A percentile compares a stretch with the other conserved stretches of the same genome.
Conservation (phyloP, 371 early-diverging fungal genomes). For the Capillidium rhysosporum region DNA sequence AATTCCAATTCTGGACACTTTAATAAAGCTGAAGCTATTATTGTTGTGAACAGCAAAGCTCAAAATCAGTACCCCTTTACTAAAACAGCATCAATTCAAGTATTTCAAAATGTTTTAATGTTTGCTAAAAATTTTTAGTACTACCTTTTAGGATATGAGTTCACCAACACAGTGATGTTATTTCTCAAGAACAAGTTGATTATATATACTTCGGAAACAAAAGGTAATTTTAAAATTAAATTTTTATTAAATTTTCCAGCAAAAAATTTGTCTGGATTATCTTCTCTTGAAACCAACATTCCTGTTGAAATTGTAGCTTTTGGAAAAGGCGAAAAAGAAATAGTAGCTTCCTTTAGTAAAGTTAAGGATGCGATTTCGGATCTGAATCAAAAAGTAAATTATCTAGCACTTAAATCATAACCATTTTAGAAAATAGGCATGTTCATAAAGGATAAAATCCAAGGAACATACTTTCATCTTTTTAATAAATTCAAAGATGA, state of each 20-base stretch:
- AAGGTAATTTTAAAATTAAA: constrained; percentile 8
- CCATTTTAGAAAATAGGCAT: constrained; percentile 39
- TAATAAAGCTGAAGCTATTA: not conserved
- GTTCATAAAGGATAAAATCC: constrained; percentile 51
- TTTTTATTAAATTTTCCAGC: not conserved
- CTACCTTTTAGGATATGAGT: too few relatives aligned
- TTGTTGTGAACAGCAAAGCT: not conserved
- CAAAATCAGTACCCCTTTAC: not conserved
- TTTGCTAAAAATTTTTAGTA: too few relatives aligned
- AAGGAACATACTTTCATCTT: constrained; percentile 57
- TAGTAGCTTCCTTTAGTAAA: constrained; percentile 22
- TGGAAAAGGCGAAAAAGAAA: constrained; percentile 13
- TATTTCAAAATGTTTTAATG: not conserved
- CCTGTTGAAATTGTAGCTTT: not conserved
- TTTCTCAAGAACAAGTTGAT: constrained; percentile 16
- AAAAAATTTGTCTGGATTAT: constrained; percentile 12
- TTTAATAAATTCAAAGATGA: constrained; percentile 43
- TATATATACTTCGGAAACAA: constrained; percentile 46
- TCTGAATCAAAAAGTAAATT: not conserved
- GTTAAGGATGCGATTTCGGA: constrained; percentile 10
- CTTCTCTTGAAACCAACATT: constrained; percentile 11
- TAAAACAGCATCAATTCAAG: not conserved
- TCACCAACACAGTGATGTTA: too few relatives aligned
- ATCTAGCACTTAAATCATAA: not conserved
- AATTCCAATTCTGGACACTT: not conserved